These are phyloP conservation scores for Pestalotiopsis sp. DNA, from an alignment of 2,329 filamentous ascomycete species.

Conservation along the genomic window DNA sequence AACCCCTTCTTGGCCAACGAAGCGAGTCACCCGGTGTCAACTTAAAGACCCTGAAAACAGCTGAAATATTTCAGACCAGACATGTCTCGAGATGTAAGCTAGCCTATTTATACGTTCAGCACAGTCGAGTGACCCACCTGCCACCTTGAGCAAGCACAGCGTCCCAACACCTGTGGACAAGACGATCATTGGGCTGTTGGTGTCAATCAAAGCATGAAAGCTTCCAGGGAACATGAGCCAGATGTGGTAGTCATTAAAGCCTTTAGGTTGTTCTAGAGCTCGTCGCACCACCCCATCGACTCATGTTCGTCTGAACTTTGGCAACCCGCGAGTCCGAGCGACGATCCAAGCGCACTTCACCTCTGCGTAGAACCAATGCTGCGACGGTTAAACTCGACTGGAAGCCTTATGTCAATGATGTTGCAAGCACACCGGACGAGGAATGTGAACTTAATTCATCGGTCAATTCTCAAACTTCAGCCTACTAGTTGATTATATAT, in stretches of 20 bases:
- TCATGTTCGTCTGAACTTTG: neutral
- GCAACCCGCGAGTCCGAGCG: neutral
- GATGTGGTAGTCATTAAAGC: neutral
- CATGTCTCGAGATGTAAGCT: neutral
- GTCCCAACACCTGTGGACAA: too few relatives aligned
- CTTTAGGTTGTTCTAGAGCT: neutral
- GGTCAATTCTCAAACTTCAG: too few relatives aligned
- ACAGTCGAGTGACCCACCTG: neutral
- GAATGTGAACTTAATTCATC: neutral
- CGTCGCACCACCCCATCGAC: neutral
- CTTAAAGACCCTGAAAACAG: neutral
- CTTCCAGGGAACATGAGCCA: neutral
- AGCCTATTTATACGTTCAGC: neutral
- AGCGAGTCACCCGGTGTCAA: neutral
- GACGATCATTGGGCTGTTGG: neutral
- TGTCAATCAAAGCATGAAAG: neutral
- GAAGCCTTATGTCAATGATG: neutral
- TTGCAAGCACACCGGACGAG: neutral
- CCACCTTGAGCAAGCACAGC: too few relatives aligned
- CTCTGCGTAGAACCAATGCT: neutral
- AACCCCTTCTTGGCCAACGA: neutral
- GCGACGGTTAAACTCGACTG: neutral
- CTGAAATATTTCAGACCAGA: slow-evolving; percentile 1
- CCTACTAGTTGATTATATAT: neutral
- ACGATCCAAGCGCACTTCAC: neutral